Evolutionary conservation across 1,284 basidiomycete species (phyloP).

Genomic region (Ustilago cynodontis): DNA sequence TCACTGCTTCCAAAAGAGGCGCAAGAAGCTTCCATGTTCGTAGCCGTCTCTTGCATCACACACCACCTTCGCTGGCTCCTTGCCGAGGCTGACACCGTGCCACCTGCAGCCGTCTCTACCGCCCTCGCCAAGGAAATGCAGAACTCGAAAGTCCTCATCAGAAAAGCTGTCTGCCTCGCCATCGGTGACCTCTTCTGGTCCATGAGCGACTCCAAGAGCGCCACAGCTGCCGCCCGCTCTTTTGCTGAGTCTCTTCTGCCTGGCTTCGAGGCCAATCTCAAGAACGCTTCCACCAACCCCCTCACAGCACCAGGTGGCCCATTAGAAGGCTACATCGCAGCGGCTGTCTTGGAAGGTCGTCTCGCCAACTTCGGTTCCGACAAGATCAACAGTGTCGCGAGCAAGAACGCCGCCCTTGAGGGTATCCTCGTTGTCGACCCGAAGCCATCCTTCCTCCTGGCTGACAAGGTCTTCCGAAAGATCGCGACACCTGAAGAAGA

Average conservation of each 20-base stretch:
- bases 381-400: constrained; percentile 45
- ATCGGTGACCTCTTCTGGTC: constrained; percentile 57
- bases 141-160: constrained; percentile 56
- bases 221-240: constrained; percentile 34
- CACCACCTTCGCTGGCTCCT: constrained; percentile 46
- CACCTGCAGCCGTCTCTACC: constrained; percentile 34
- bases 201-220: constrained; percentile 7
- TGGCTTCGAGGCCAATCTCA: constrained; percentile 58
- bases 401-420: constrained; percentile 46
- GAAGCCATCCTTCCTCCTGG: constrained; percentile 67
- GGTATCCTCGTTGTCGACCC: constrained; percentile 47
- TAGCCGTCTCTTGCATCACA: constrained; percentile 49
- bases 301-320: constrained; percentile 62
- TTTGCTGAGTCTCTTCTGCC: constrained; percentile 61
- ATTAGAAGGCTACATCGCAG: constrained; percentile 64
- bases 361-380: constrained; percentile 35
- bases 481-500: constrained; percentile 54
- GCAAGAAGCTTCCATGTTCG: constrained; percentile 57
- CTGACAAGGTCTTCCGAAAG: constrained; percentile 64
- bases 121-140: constrained; percentile 58
- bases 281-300: constrained; percentile 57
- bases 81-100: constrained; percentile 18
- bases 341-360: constrained; percentile 49
- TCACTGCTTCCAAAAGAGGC: constrained; percentile 61
- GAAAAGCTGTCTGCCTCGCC: constrained; percentile 54